Evolutionary conservation across 768 basidiomycete genomes (phyloP).

Genomic region (Collybiopsis confluens): DNA sequence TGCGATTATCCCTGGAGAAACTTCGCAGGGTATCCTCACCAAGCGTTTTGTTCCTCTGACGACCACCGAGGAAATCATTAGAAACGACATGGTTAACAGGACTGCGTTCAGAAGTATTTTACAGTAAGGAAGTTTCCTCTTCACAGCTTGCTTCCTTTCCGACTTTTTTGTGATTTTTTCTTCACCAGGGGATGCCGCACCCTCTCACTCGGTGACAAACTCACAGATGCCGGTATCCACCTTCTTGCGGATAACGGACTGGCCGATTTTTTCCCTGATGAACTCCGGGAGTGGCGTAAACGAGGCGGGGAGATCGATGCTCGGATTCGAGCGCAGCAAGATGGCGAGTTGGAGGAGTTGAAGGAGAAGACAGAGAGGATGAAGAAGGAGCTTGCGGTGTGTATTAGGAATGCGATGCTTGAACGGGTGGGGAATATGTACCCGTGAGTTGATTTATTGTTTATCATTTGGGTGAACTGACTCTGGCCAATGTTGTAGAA

Average conservation of each 20-base stretch:
- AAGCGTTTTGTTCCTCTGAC: conserved; percentile 18
- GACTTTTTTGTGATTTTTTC: neutral
- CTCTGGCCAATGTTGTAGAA: neutral
- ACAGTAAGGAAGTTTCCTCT: no score
- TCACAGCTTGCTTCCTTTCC: neutral
- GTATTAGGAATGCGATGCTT: conserved; percentile 22
- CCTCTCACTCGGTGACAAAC: conserved; percentile 18
- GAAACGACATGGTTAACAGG: neutral
- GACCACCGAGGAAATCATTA: neutral
- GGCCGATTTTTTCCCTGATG: conserved; percentile 16
- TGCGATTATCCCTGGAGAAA: conserved; percentile 34
- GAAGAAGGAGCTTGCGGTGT: conserved; percentile 9
- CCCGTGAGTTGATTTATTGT: neutral
- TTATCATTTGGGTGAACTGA: no score
- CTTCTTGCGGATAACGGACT: conserved; percentile 27
- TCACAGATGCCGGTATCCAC: conserved; percentile 21
- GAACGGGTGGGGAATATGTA: conserved; percentile 16
- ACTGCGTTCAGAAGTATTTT: neutral
- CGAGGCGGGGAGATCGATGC: conserved; percentile 6
- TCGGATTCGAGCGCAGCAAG: conserved; percentile 2
- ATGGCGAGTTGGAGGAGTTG: conserved; percentile 9
- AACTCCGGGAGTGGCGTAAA: conserved; percentile 22
- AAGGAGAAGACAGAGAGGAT: conserved; percentile 7
- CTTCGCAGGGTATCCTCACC: conserved; percentile 35
- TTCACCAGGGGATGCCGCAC: conserved; percentile 16